Evolutionary conservation across 352 stramenopile genomes (phyloP).

Genomic region (Pythium volutum): DNA sequence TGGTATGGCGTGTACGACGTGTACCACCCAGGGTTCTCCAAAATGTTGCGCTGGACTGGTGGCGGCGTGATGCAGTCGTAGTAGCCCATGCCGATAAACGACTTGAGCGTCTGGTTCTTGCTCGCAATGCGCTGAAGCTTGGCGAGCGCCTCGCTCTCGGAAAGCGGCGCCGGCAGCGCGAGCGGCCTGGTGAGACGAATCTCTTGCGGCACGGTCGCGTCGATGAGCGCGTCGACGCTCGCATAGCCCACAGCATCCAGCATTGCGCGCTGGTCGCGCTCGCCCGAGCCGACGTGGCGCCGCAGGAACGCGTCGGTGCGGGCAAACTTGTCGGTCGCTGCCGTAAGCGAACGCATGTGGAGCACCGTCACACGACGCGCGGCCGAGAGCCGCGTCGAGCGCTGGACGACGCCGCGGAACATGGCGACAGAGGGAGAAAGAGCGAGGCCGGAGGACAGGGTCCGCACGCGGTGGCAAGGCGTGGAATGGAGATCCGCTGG

Average conservation of each 20-base stretch:
- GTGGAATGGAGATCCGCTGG: neutral
- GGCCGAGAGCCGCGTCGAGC: conserved; percentile 5
- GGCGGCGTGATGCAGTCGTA: conserved; percentile 95
- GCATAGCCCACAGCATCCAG: conserved; percentile 91
- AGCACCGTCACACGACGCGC: conserved; percentile 1
- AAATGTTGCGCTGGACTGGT: conserved; percentile 97
- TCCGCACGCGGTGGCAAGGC: neutral
- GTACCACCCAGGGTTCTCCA: conserved; percentile 99
- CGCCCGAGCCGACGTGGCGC: conserved; percentile 88
- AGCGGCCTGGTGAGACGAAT: conserved; percentile 82
- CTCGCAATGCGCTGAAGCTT: conserved; percentile 88
- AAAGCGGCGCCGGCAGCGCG: conserved; percentile 66
- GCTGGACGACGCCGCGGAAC: conserved; percentile 19
- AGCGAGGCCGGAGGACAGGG: neutral
- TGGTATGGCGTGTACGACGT: conserved; percentile 98
- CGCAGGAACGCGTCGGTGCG: conserved; percentile 64
- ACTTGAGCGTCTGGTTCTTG: conserved; percentile 96
- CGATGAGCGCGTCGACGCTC: conserved; percentile 92
- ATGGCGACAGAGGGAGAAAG: neutral
- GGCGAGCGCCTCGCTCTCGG: conserved; percentile 92
- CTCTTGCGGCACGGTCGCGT: conserved; percentile 92
- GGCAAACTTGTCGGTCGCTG: conserved; percentile 33
- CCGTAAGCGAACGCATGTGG: conserved; percentile 1
- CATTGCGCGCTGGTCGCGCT: conserved; percentile 90
- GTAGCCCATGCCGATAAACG: conserved; percentile 99